phyloP scores from a whole-genome alignment of 495 filamentous ascomycete species.

The Penicillium cinerascens region DNA sequence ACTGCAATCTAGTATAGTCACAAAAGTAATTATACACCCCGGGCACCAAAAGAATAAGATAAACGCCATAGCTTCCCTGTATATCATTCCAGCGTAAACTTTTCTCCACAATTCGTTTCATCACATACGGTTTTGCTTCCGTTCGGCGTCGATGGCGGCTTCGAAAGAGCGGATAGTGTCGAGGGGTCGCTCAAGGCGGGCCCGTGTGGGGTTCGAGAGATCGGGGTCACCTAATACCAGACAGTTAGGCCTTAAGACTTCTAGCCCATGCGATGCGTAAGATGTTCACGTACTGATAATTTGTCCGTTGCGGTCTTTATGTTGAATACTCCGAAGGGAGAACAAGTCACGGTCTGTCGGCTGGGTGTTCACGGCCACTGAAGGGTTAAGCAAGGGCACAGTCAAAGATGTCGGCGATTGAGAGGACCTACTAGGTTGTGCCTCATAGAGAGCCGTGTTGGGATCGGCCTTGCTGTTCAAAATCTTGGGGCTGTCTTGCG shows the following conservation, averaged over 20 bases:
- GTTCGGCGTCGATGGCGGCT: slow-evolving; percentile 70
- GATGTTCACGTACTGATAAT: slow-evolving; percentile 61
- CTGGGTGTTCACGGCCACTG: slow-evolving; percentile 19
- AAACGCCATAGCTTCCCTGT: slow-evolving; percentile 13
- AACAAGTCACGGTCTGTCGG: slow-evolving; percentile 38
- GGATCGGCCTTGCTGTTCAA: slow-evolving; percentile 78
- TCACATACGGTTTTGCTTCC: slow-evolving; percentile 25
- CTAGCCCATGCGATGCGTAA: slow-evolving; percentile 28
- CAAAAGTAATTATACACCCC: slow-evolving; percentile 11
- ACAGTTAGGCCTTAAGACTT: slow-evolving; percentile 1
- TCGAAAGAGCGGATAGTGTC: slow-evolving; percentile 93
- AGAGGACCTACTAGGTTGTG: slow-evolving; percentile 67
- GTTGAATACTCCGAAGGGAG: slow-evolving; percentile 67
- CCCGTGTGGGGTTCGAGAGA: slow-evolving; percentile 65
- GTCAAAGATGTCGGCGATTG: slow-evolving; percentile 10
- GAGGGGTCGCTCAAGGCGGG: slow-evolving; percentile 81
- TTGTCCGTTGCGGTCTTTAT: slow-evolving; percentile 77
- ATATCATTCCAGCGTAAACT: neutral
- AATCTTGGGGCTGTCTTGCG: slow-evolving; percentile 48
- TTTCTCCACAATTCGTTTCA: neutral
- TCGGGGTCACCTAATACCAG: slow-evolving; percentile 35
- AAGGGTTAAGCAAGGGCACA: slow-evolving; percentile 3
- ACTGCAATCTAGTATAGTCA: neutral
- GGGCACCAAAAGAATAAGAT: slow-evolving; percentile 1
- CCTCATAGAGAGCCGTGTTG: slow-evolving; percentile 78